Evolutionary conservation across 345 rosid species (phyloP).

Genomic region (Gynandropsis gynandra): DNA sequence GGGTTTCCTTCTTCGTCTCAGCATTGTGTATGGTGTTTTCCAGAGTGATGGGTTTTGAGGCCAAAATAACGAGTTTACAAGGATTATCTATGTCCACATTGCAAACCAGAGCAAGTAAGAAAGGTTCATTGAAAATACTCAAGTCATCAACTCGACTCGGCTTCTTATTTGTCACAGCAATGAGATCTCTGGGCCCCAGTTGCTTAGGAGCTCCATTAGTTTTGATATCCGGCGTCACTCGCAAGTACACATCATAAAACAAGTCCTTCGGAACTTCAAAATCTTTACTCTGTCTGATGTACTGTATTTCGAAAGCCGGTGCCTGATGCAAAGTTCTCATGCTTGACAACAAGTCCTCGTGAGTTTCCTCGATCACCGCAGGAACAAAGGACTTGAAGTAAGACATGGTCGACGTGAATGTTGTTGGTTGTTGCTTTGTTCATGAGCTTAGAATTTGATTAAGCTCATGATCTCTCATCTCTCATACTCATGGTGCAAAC

Average conservation of each 20-base stretch:
- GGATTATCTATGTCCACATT: not conserved
- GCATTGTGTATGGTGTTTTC: conserved; percentile 10
- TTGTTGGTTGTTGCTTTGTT: no score
- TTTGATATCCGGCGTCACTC: not conserved
- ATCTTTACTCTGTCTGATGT: conserved; percentile 10
- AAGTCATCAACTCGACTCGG: conserved; percentile 31
- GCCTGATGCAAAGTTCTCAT: conserved; percentile 20
- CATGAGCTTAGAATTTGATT: no score
- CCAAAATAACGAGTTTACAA: conserved; percentile 19
- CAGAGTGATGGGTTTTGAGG: conserved; percentile 27
- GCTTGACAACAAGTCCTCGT: conserved; percentile 31
- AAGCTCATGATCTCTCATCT: no score
- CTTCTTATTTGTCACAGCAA: conserved; percentile 31
- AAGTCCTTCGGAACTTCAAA: conserved; percentile 18
- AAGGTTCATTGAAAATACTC: conserved; percentile 25
- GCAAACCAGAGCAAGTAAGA: conserved; percentile 31
- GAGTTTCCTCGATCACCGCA: conserved; percentile 33
- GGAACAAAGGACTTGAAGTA: conserved; percentile 28
- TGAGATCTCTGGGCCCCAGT: conserved; percentile 33
- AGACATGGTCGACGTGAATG: conserved; percentile 16
- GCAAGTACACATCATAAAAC: conserved; percentile 21
- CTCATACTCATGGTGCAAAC: no score
- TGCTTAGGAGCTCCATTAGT: conserved; percentile 9
- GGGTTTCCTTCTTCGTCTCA: not conserved
- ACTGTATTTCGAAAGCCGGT: conserved; percentile 17